Evolutionary conservation across 2,329 filamentous ascomycete genomes (phyloP), one percentile per base, ranked within the genome.

Genomic region (Aspergillus glaucus): DNA sequence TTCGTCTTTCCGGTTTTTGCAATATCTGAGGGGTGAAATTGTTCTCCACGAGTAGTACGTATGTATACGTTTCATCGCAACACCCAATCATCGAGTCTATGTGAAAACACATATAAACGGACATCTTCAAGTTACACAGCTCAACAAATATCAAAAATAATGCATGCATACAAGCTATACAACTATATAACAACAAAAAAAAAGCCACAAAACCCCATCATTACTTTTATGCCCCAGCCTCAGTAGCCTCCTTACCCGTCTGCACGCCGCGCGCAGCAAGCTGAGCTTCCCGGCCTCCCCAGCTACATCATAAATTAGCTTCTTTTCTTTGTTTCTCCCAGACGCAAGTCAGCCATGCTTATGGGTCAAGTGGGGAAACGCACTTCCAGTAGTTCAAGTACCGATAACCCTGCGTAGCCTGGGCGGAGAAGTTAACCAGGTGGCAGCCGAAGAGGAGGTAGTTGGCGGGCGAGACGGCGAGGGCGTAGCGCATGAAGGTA

Each of bases 361-460:
- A n/a, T 15, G n/a, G 43, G 9, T 8, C 14, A 34, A 19, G n/a
- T 10, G 41, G 12, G 42, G 21, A 12, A 46, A 71, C 70, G 49
- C 65, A 75, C 72, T 75, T 70, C 77, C 77, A 82, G 69, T 82
- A 82, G 59, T 78, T 76, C 54, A 82, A 53, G 62, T 80, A 85
- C 47, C 82, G 73, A 69, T 83, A 84, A 50, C 75, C 80, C 64
- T 85, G 82, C 28, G 76, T 78, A 41, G 73, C 56, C 67, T 85
- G 82, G 42, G 79, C 79, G 55, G 68, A 69, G 68, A 82, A 84
- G 71, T 85, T 85, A 69, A 84, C 76, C 52, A 79, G 70, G 68
- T 85, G 82, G 72, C 81, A 85, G 55, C 78, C 81, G 67, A 85
- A 85, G 48, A 85, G 79, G 55, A 85, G 79, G 72, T 84, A 84